A percentile compares a stretch with the other conserved stretches of the same genome.
phyloP scores from a whole-genome alignment of 176 grass and related monocot genomes.

The barley (Hordeum vulgare) region MorexV3_pseudomolecules_assembly NC_058523.1:554465755-554466254 shows the following conservation, averaged over 20 bases:
- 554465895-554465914: conserved; percentile 47
- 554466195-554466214: neutral
- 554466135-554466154: neutral
- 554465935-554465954: neutral
- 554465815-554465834: conserved; percentile 45
- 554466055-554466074: neutral
- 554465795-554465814: conserved; percentile 14
- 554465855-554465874: conserved; percentile 65
- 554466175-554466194: neutral
- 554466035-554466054: neutral
- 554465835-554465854: conserved; percentile 51
- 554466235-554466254: neutral
- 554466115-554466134: neutral
- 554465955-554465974: neutral
- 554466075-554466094: neutral
- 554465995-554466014: neutral
- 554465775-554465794: conserved; percentile 5
- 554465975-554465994: neutral
- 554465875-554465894: conserved; percentile 61
- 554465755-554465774: conserved; percentile 1
- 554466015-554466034: neutral
- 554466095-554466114: neutral
- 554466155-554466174: neutral
- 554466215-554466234: neutral
- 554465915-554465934: conserved; percentile 47